These are phyloP conservation scores for Aegilops tauschii DNA, from an alignment of 176 grass and related monocot genomes.

Conservation along the genomic window DNA sequence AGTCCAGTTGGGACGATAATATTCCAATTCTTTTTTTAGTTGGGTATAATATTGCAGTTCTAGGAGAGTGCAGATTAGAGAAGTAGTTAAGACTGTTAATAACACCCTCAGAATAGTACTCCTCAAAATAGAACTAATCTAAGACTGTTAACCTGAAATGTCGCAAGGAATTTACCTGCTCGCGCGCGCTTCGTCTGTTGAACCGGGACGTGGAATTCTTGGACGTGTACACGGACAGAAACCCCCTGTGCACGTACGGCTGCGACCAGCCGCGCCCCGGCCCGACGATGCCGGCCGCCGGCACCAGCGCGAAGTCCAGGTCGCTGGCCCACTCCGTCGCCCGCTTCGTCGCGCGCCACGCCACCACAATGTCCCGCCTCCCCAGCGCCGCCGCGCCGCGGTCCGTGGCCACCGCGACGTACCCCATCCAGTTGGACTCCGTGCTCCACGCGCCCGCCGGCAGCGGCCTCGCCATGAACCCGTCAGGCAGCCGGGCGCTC, in stretches of 20 bases:
- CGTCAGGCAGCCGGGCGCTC: constrained; percentile 21
- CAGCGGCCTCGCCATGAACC: constrained; percentile 33
- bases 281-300: constrained; percentile 51
- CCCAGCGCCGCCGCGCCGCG: constrained; percentile 45
- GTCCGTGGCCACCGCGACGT: constrained; percentile 80
- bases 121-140: neutral
- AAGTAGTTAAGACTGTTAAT: neutral
- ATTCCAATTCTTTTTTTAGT: neutral
- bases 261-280: neutral
- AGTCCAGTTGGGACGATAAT: neutral
- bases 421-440: constrained; percentile 84
- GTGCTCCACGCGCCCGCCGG: constrained; percentile 42
- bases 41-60: neutral
- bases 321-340: constrained; percentile 63
- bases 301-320: constrained; percentile 61
- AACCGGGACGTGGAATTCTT: constrained; percentile 53
- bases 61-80: neutral
- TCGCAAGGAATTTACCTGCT: constrained; percentile 56
- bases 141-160: neutral
- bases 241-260: constrained; percentile 69
- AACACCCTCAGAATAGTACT: neutral
- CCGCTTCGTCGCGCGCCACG: constrained; percentile 72
- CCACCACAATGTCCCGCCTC: constrained; percentile 74
- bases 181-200: constrained; percentile 69
- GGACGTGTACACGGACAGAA: constrained; percentile 76